Evolutionary conservation across 306 rosid species (phyloP), one percentile per base, ranked within the genome.

Genomic region (Acacia crassicarpa): DNA sequence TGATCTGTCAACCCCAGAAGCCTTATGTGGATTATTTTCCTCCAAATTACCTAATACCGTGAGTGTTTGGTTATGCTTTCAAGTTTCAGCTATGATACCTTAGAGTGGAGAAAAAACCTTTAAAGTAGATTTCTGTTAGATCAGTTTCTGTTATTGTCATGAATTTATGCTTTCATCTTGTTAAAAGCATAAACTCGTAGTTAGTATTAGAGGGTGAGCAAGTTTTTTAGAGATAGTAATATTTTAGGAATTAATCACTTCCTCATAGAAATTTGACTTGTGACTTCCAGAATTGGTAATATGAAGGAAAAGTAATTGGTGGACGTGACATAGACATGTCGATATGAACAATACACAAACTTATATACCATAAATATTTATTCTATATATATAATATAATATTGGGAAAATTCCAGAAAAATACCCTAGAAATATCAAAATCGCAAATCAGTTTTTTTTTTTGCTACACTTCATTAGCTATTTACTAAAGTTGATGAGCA

Each of bases 11-110:
- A 58, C 35, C 74, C 87, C 88, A n/a, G 88, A 87, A 80, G 78
- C 85, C 20, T 77, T 87, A 41, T 85, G 83, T 81, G 70, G 77
- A 73, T 80, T 87, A 32, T 87, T 87, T 83, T 73, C 83, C 77
- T 87, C 88, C 41, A 87, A 83, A 77, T 68, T 87, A 69, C 90
- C 90, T 71, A 74, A 80, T 74, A 83, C 88, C 0, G 90, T 87
- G 83, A 87, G 90, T 82, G 41, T 76, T 74, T 67, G 32, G 35
- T 23, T 41, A 23, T 76, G 58, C 58, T 62, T 76, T 61, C n/a
- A n/a, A n/a, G n/a, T n/a, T n/a, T n/a, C 19, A 43, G 44, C 33
- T 30, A 38, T 72, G 27, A 16, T 72, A 48, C 51, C 48, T 23
- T 40, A 45, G 22, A 23, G 63, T 8, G 44, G 27, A 13, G 59